Base-by-base conservation (phyloP, 2,329 filamentous ascomycete species). In the Ceratocystis papillata region DNA sequence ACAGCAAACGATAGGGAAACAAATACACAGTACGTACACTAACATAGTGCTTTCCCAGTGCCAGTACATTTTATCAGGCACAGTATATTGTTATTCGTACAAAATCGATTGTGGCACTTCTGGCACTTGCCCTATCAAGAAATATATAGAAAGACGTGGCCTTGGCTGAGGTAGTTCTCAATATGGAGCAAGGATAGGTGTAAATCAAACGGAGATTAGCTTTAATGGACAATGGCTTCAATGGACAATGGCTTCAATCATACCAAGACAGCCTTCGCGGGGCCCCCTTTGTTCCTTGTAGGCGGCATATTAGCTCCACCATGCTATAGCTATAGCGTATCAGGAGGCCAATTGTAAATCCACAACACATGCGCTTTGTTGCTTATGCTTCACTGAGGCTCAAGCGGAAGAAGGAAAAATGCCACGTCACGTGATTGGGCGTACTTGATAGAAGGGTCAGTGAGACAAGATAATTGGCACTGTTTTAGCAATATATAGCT, bases 361-460 rank as follows among this genome's bases (percentile, higher is more conserved):
- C 15, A 15, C 25, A 15, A 6, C 8, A 53, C 10, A 28, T 53
- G 48, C 48, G 48, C 48, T 25, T 53, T 53, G 22, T 53, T 53
- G 22, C 8, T 53, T 53, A 50, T 53, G 48, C 48, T 53, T 28
- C 22, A 53, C 48, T 53, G 22, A 53, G 48, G 48, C 48, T 53
- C 48, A 53, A 53, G 15, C 5, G 15, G 3, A 28, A 53, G 20
- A n/a, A 12, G 22, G 46, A 28, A 3, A 12, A 5, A 3, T 28
- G 20, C 20, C 20, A 48, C 8, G 17, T 53, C 48, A 53, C 48
- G 48, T 53, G 48, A 53, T 15, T 1, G 2, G 2, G 10, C 37
- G 12, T 41, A 41, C 37, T 41, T 41, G 37, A 12, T 41, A 15
- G 37, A 41, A 41, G 37, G 37, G 12, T 5, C 3, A 15, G 37